These are phyloP conservation scores for Populus tremula DNA, from an alignment of 345 rosid species.

Conservation along the genomic window DNA sequence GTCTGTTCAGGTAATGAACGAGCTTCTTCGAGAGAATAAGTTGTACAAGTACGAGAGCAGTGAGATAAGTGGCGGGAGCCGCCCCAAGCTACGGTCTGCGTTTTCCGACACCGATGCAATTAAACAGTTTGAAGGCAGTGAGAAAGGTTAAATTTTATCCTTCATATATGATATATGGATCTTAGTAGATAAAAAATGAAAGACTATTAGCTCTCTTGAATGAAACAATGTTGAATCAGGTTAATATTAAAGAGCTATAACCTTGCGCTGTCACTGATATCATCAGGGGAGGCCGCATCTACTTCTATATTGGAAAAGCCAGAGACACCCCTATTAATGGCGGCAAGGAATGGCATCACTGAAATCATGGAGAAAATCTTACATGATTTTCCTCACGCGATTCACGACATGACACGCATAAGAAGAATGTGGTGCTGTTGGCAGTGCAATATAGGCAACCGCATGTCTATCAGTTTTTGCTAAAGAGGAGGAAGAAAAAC, in stretches of 20 bases:
- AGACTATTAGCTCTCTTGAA: too few species aligned
- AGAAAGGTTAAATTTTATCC: too few species aligned
- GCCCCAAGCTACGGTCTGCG: background rate
- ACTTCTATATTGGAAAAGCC: background rate
- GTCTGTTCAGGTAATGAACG: constrained; percentile 45
- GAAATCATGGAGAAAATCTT: constrained; percentile 35
- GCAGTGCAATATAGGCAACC: constrained; percentile 58
- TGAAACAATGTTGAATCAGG: too few species aligned
- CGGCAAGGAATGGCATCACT: constrained; percentile 32
- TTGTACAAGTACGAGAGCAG: constrained; percentile 18
- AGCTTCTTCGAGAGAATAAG: constrained; percentile 17
- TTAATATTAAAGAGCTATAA: too few species aligned
- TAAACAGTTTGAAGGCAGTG: too few species aligned
- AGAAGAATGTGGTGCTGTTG: constrained; percentile 36
- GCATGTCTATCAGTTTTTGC: constrained; percentile 30
- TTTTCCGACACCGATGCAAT: too few species aligned
- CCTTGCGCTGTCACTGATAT: too few species aligned
- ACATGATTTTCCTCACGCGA: constrained; percentile 24
- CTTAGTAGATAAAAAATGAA: too few species aligned
- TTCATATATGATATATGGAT: too few species aligned
- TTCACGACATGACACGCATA: constrained; percentile 24
- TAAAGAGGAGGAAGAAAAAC: background rate
- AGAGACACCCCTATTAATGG: constrained; percentile 28
- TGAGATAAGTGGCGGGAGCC: constrained; percentile 8
- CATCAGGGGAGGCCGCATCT: too few species aligned